phyloP scores from a whole-genome alignment of 179 eudicot genomes.

The Spergularia azorica region DNA sequence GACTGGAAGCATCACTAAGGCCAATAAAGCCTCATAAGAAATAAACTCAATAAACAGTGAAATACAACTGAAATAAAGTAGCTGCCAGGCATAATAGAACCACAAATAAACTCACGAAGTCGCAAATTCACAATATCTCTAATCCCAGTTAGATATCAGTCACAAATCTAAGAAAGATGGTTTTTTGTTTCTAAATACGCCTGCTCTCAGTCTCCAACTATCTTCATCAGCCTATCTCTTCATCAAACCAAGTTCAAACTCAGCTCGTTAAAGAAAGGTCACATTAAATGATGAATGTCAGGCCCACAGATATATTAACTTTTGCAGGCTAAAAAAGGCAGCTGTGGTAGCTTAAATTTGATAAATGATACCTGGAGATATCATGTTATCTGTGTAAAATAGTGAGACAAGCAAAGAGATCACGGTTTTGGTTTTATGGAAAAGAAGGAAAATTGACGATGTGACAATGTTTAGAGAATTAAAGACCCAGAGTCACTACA shows the following conservation, averaged over 20 bases:
- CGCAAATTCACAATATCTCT: too few relatives aligned
- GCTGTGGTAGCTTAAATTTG: too few relatives aligned
- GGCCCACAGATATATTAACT: not conserved
- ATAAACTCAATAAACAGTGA: not conserved
- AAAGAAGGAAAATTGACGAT: not conserved
- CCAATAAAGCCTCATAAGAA: not conserved
- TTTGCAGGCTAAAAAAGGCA: not conserved
- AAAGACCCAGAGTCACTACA: not conserved
- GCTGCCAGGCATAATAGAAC: not conserved
- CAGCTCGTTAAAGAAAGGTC: not conserved
- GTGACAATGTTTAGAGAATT: too few relatives aligned
- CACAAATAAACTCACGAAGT: too few relatives aligned
- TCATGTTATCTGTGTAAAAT: too few relatives aligned
- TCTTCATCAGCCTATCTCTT: not conserved
- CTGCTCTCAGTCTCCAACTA: not conserved
- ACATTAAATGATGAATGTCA: not conserved
- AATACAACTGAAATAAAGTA: not conserved
- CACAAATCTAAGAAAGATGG: not conserved
- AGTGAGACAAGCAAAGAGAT: too few relatives aligned
- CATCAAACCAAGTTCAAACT: not conserved
- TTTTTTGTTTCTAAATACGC: not conserved
- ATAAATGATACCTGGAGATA: too few relatives aligned
- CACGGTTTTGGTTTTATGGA: not conserved
- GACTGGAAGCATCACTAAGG: not conserved
- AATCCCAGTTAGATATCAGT: not conserved